A percentile compares a stretch with the other conserved stretches of the same genome.
Conservation (phyloP, 2,329 filamentous ascomycete species). For the Emericellopsis atlantica region DNA sequence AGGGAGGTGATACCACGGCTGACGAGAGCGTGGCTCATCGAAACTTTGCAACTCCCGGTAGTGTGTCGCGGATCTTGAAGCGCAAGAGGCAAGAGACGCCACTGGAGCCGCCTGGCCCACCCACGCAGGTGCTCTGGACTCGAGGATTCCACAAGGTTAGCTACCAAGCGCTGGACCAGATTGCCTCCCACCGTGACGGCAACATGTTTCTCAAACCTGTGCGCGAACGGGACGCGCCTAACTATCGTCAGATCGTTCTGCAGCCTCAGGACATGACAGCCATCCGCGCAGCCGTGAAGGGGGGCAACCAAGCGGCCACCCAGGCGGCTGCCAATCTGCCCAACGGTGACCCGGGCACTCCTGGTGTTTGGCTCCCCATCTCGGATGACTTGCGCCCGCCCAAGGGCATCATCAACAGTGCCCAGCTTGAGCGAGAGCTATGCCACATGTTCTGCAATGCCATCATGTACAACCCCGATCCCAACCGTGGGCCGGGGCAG, state of each 20-base stretch:
- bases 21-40: conserved; percentile 36
- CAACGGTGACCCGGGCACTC: conserved; percentile 42
- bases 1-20: conserved; percentile 42
- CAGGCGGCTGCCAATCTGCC: conserved; percentile 49
- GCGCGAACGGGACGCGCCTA: conserved; percentile 62
- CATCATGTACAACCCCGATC: conserved; percentile 94
- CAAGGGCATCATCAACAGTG: conserved; percentile 82
- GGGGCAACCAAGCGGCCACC: conserved; percentile 53
- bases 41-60: conserved; percentile 21
- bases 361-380: conserved; percentile 52
- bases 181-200: conserved; percentile 63
- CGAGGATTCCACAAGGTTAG: conserved; percentile 64
- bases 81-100: conserved; percentile 45
- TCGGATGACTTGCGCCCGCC: conserved; percentile 72
- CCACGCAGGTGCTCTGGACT: conserved; percentile 61
- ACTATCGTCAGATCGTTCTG: conserved; percentile 61
- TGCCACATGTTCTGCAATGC: conserved; percentile 97
- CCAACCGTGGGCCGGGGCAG: conserved; percentile 55
- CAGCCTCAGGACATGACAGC: conserved; percentile 67
- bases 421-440: conserved; percentile 83
- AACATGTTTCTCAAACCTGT: conserved; percentile 70
- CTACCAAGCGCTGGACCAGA: conserved; percentile 61
- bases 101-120: conserved; percentile 35
- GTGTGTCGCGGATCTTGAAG: conserved; percentile 30
- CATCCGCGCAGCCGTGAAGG: conserved; percentile 63